Evolutionary conservation across 108 stramenopile genomes (phyloP).

Genomic region (Chaetoceros muelleri): DNA sequence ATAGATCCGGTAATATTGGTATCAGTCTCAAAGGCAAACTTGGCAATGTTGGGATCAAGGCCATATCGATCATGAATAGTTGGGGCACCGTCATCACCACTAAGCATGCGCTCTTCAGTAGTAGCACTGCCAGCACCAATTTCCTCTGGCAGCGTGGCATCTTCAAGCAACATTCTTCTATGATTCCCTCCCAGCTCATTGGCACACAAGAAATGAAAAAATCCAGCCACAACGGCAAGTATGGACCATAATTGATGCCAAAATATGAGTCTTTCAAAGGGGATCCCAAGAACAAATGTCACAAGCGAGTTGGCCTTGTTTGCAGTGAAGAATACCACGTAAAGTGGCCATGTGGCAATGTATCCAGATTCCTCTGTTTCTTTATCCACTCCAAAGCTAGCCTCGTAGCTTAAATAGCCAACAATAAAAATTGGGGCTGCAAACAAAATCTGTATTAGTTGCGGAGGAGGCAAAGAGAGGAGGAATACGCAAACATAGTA

Average conservation of each 20-base stretch:
- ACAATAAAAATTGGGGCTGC: no score
- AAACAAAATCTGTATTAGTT: no score
- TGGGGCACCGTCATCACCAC: neutral
- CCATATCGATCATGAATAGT: neutral
- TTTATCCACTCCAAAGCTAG: no score
- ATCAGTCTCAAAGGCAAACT: constrained; percentile 1
- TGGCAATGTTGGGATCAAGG: constrained; percentile 2
- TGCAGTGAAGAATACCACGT: constrained; percentile 2
- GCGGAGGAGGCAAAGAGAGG: no score
- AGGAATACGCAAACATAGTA: no score
- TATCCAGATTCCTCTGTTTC: neutral
- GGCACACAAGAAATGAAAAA: constrained; percentile 1
- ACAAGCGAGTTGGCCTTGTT: constrained; percentile 4
- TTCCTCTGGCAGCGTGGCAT: neutral
- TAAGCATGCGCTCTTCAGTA: neutral
- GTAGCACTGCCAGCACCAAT: neutral
- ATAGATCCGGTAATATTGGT: constrained; percentile 1
- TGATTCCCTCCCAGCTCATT: no score
- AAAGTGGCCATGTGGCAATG: neutral
- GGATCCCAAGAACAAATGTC: constrained; percentile 7
- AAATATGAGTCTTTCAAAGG: constrained; percentile 7
- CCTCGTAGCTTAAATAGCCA: no score
- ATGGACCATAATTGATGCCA: constrained; percentile 1
- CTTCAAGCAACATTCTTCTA: no score
- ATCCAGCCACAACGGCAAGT: neutral